Conservation (phyloP, 192 early-diverging fungal species). For the Coemansia sp. region DNA sequence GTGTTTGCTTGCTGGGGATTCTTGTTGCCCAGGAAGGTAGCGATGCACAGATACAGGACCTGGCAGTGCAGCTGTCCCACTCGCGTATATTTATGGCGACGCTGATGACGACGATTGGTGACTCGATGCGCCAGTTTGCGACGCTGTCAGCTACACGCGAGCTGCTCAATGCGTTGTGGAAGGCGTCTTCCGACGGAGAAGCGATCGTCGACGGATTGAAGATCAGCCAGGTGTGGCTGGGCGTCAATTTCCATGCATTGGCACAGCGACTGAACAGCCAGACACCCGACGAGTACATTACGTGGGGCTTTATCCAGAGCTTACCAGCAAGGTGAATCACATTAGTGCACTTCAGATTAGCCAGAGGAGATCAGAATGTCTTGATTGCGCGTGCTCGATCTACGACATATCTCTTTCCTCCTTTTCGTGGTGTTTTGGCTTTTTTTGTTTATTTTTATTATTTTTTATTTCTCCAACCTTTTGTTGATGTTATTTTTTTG, state of each 20-base stretch:
- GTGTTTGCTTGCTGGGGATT: constrained; percentile 27
- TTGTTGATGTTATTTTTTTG: background rate
- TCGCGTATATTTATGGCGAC: constrained; percentile 32
- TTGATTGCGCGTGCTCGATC: background rate
- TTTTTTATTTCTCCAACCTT: background rate
- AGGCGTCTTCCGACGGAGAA: constrained; percentile 12
- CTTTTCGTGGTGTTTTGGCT: background rate
- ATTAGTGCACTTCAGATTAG: background rate
- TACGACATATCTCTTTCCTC: background rate
- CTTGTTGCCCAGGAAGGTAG: constrained; percentile 6
- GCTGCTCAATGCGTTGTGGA: constrained; percentile 38
- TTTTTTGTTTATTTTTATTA: constrained; percentile 11
- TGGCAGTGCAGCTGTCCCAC: constrained; percentile 21
- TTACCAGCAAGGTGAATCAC: constrained; percentile 6
- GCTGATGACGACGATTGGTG: constrained; percentile 35
- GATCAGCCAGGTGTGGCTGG: constrained; percentile 22
- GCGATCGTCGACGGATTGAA: constrained; percentile 9
- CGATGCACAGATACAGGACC: background rate
- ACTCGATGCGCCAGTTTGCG: constrained; percentile 45
- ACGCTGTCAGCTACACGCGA: constrained; percentile 30
- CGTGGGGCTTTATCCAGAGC: constrained; percentile 24
- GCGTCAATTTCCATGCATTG: constrained; percentile 32
- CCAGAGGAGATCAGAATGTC: background rate
- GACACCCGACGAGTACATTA: constrained; percentile 34
- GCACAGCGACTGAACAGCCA: constrained; percentile 38